A percentile compares a stretch with the other conserved stretches of the same genome.
Evolutionary conservation across 2,329 filamentous ascomycete genomes (phyloP).

Genomic region (Paecilomyces formosus): DNA sequence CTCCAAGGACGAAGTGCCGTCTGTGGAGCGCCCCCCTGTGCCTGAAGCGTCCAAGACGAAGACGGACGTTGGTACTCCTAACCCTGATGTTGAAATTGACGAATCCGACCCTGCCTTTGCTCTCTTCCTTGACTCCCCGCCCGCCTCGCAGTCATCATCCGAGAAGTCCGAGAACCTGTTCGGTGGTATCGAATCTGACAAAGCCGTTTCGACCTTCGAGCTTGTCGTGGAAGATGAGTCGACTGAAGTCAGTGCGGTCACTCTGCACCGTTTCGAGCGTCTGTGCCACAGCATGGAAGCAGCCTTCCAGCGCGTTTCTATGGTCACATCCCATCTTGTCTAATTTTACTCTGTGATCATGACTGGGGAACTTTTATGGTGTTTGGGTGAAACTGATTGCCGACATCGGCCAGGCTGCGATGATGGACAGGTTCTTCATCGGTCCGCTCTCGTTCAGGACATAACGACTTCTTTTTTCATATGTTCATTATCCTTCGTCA

Average conservation of each 20-base stretch:
- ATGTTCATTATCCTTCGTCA: not conserved
- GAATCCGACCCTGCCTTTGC: constrained; percentile 43
- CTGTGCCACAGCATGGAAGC: constrained; percentile 35
- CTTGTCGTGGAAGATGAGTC: constrained; percentile 47
- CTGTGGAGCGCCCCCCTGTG: constrained; percentile 34
- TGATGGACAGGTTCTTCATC: constrained; percentile 3
- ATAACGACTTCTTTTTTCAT: not conserved
- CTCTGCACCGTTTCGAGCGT: constrained; percentile 26
- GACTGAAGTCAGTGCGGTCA: constrained; percentile 15
- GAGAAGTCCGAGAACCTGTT: constrained; percentile 26
- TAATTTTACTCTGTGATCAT: constrained; percentile 18
- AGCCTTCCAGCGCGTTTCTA: constrained; percentile 34
- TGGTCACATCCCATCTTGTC: constrained; percentile 32
- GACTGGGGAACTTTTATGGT: constrained; percentile 3
- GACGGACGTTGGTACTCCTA: constrained; percentile 13
- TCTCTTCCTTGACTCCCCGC: constrained; percentile 46
- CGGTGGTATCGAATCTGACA: constrained; percentile 54
- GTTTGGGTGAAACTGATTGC: not conserved
- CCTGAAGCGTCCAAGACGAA: constrained; percentile 9
- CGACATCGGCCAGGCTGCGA: constrained; percentile 1
- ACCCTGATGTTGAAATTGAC: constrained; percentile 45
- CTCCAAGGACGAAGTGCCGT: constrained; percentile 44
- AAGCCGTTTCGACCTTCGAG: constrained; percentile 55
- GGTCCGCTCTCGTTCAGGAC: not conserved
- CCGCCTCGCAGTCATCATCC: constrained; percentile 27